These are phyloP conservation scores for Ganoderma multipileum DNA, from an alignment of 1,284 basidiomycete genomes.

Conservation along the genomic window DNA sequence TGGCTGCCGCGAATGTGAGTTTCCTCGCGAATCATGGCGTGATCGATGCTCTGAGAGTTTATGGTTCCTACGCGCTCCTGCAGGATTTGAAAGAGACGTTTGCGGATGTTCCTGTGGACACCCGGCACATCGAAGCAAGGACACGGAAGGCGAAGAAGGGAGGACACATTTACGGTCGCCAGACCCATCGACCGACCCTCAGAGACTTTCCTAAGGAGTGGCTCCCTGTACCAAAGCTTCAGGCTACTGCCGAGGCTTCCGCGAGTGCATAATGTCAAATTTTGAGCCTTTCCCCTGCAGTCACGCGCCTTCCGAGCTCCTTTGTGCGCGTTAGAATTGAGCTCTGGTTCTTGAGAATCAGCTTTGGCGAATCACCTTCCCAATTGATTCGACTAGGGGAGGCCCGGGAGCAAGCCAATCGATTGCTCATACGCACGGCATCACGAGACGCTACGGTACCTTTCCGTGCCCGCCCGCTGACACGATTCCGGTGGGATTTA, in stretches of 20 bases:
- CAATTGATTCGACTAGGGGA: not conserved
- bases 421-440: not conserved
- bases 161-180: constrained; percentile 65
- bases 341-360: not conserved
- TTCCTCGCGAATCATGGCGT: not conserved
- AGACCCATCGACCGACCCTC: constrained; percentile 66
- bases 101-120: constrained; percentile 75
- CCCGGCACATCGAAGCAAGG: constrained; percentile 77
- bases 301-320: not conserved
- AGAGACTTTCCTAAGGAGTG: constrained; percentile 85
- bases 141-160: constrained; percentile 73
- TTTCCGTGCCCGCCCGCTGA: not conserved
- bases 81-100: constrained; percentile 62
- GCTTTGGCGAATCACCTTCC: not conserved
- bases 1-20: constrained; percentile 82
- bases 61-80: constrained; percentile 13
- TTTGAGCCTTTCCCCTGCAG: not conserved
- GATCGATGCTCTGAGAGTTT: not conserved
- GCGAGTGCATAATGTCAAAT: constrained; percentile 27
- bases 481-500: not conserved
- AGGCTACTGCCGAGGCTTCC: constrained; percentile 19
- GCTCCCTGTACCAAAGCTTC: constrained; percentile 54
- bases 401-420: not conserved
- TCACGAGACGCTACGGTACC: not conserved
- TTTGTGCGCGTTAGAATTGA: constrained; percentile 5